Evolutionary conservation across 768 basidiomycete genomes (phyloP).

Genomic region (Lyophyllum shimeji): DNA sequence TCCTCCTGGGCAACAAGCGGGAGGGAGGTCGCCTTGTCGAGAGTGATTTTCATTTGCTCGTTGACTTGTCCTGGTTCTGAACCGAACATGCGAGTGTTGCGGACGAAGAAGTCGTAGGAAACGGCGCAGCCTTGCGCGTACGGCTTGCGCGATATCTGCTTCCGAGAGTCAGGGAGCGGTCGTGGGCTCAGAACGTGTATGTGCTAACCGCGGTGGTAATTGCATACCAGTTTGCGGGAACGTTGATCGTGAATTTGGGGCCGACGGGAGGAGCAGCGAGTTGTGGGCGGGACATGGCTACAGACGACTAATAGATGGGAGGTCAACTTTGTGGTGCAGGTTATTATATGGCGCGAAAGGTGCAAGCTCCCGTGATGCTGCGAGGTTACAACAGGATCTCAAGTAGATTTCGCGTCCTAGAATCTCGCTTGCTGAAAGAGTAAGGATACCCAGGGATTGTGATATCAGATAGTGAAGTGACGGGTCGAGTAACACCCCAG

Average conservation of each 20-base stretch:
- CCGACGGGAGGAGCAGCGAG: neutral
- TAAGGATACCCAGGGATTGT: neutral
- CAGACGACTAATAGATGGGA: neutral
- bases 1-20: constrained; percentile 5
- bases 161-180: neutral
- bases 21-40: constrained; percentile 6
- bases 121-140: constrained; percentile 7
- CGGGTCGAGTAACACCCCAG: neutral
- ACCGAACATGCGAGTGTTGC: constrained; percentile 6
- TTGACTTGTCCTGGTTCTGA: neutral
- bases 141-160: constrained; percentile 9
- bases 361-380: neutral
- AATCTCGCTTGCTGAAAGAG: neutral
- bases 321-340: neutral
- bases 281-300: constrained; percentile 7
- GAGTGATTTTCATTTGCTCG: constrained; percentile 10
- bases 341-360: constrained; percentile 1
- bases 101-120: neutral
- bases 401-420: neutral
- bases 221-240: constrained; percentile 8
- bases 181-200: neutral
- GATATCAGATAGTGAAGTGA: neutral
- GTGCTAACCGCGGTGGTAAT: constrained; percentile 7
- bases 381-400: neutral
- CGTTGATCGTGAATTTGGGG: constrained; percentile 5